phyloP scores from a whole-genome alignment of 495 filamentous ascomycete species.

The Cladorrhinum samala region DNA sequence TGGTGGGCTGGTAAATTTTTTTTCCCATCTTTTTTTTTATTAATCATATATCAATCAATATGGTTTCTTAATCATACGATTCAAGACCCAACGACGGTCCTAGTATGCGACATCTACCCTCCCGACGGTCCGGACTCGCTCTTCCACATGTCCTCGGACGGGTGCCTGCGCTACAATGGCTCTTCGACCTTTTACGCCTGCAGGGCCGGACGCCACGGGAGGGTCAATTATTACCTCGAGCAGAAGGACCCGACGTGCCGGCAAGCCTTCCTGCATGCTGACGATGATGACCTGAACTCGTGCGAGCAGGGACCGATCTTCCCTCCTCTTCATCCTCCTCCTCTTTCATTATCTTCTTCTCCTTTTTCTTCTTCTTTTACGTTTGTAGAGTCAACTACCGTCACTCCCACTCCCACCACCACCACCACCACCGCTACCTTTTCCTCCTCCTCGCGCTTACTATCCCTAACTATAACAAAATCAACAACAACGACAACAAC shows the following conservation, averaged over 20 bases:
- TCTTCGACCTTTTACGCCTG: constrained; percentile 7
- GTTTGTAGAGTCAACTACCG: too few species aligned
- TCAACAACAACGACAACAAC: too few species aligned
- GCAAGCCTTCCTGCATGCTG: not conserved
- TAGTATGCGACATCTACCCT: constrained; percentile 3
- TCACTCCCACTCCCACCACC: too few species aligned
- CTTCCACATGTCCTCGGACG: not conserved
- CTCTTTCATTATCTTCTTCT: too few species aligned
- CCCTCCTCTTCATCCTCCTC: not conserved
- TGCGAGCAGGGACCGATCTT: not conserved
- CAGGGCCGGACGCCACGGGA: not conserved
- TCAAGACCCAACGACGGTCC: constrained; percentile 3
- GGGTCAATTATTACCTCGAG: not conserved
- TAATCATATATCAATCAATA: not conserved
- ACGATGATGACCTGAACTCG: not conserved
- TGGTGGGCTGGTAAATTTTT: constrained; percentile 10
- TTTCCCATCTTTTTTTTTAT: not conserved
- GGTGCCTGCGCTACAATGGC: constrained; percentile 3
- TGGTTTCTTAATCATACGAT: too few species aligned
- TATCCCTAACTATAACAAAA: too few species aligned
- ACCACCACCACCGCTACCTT: too few species aligned
- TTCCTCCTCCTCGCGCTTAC: too few species aligned
- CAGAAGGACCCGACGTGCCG: not conserved
- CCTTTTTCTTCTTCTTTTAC: too few species aligned
- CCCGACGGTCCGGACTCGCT: constrained; percentile 2